phyloP scores from a whole-genome alignment of 495 filamentous ascomycete species.

The Aspergillus cristatus region DNA sequence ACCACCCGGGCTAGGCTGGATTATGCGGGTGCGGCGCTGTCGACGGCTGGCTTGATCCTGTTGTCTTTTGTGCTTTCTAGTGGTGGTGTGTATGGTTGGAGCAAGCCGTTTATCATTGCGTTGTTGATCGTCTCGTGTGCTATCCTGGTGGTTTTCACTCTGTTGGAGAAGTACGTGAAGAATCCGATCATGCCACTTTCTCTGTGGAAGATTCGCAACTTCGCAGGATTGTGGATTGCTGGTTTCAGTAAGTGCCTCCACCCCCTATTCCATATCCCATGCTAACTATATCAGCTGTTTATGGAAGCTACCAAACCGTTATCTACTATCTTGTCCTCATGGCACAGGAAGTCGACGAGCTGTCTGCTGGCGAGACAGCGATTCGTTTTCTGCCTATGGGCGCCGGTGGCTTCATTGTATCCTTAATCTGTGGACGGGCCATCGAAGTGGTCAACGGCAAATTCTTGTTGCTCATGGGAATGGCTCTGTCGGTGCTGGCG shows the following conservation, averaged over 20 bases:
- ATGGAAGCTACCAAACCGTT: constrained; percentile 30
- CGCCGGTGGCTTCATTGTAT: constrained; percentile 24
- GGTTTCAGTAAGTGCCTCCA: constrained; percentile 25
- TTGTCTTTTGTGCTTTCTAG: constrained; percentile 29
- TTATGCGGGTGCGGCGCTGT: constrained; percentile 24
- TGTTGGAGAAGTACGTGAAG: constrained; percentile 24
- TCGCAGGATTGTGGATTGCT: constrained; percentile 28
- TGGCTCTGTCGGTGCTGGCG: constrained; percentile 22
- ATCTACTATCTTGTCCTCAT: constrained; percentile 31
- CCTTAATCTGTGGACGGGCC: constrained; percentile 24
- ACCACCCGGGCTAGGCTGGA: constrained; percentile 19
- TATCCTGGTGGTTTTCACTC: constrained; percentile 30
- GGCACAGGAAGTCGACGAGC: constrained; percentile 24
- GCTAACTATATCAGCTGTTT: constrained; percentile 22
- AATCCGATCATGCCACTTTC: constrained; percentile 28
- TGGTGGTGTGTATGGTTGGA: constrained; percentile 36
- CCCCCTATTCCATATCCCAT: neutral
- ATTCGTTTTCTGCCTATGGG: constrained; percentile 30
- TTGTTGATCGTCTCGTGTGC: constrained; percentile 32
- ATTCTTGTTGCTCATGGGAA: constrained; percentile 19
- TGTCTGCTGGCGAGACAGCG: constrained; percentile 25
- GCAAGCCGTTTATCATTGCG: constrained; percentile 34
- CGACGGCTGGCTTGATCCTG: constrained; percentile 24
- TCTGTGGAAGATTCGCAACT: constrained; percentile 29
- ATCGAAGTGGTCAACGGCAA: constrained; percentile 31